phyloP scores from a whole-genome alignment of 306 rosid species.

The Elaeagnus macrophylla region DNA sequence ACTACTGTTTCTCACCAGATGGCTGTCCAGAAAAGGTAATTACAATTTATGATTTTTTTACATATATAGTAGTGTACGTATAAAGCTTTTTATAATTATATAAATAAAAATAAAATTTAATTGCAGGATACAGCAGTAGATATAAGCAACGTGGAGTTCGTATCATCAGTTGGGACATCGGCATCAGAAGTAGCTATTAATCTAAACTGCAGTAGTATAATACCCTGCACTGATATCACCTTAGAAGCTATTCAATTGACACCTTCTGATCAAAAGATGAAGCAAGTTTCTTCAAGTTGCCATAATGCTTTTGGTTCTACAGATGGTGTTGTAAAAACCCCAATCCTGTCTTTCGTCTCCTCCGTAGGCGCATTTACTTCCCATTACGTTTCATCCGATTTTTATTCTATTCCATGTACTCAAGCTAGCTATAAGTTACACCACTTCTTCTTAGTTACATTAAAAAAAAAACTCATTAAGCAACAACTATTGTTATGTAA shows the following conservation, averaged over 20 bases:
- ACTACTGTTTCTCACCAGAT: conserved; percentile 1
- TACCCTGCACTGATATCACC: conserved; percentile 8
- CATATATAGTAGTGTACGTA: no score
- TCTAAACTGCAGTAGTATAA: conserved; percentile 6
- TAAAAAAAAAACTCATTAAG: no score
- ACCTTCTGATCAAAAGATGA: neutral
- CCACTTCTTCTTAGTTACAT: no score
- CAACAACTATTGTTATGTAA: no score
- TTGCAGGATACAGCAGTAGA: conserved; percentile 2
- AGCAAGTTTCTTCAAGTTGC: conserved; percentile 4
- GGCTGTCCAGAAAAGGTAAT: neutral
- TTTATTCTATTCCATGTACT: no score
- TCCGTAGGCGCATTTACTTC: neutral
- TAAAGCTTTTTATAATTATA: no score
- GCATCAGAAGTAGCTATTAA: conserved; percentile 1
- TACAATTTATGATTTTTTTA: no score
- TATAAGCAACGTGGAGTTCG: neutral
- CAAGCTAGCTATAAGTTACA: no score
- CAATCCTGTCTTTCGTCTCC: neutral
- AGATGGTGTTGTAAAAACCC: conserved; percentile 2
- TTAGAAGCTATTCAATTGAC: neutral
- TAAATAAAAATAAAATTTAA: no score
- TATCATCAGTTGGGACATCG: neutral
- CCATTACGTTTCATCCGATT: no score
- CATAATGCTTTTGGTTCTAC: conserved; percentile 1